Base-by-base conservation (phyloP, 345 rosid species). In the Toxicodendron radicans region DNA sequence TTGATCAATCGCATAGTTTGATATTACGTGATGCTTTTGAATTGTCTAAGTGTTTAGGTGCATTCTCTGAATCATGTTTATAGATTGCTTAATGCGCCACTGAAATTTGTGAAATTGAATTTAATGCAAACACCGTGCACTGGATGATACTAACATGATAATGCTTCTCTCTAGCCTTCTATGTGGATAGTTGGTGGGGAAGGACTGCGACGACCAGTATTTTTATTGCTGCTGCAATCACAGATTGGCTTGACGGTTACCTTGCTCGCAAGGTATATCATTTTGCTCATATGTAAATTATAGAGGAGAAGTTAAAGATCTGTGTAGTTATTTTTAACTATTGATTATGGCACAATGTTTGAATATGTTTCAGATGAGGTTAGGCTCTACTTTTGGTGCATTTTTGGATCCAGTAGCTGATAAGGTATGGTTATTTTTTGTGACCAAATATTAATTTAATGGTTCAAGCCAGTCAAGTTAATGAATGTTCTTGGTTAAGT, bases 231-330 rank as follows among this genome's bases (percentile, higher is more conserved):
- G 98, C 99, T n/a, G 97, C 99, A 13, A 74, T 93, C 68, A 96
- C 99, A 30, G 99, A 96, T 75, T 96, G 99, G 99, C 98, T 96
- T 58, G 99, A 96, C 72, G 99, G 99, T 27, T 96, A 96, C 80
- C 79, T 96, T 75, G 99, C 99, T 12, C 80, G 99, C 30, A 96
- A 87, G 98, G 99, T 96, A 77, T 63, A 57, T 43, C 2, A 9
- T 78, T 6, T 59, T 32, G 32, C 38, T 60, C 48, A 23, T 66
- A 23, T 0, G 14, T 62, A 17, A 17, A 51, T 27, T 17, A 38
- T 16, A 32, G 21, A 7, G 51, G 13, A 23, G 35, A 10, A 16
- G 30, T 32, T 4, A 30, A 38, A 43, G 1, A 11, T 2, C 23
- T 45, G 10, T 24, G 14, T 35, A 10, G 10, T 7, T 54, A 0